Base-by-base conservation (phyloP, 179 eudicot genomes). In the Sideroxylon spinosum region DNA sequence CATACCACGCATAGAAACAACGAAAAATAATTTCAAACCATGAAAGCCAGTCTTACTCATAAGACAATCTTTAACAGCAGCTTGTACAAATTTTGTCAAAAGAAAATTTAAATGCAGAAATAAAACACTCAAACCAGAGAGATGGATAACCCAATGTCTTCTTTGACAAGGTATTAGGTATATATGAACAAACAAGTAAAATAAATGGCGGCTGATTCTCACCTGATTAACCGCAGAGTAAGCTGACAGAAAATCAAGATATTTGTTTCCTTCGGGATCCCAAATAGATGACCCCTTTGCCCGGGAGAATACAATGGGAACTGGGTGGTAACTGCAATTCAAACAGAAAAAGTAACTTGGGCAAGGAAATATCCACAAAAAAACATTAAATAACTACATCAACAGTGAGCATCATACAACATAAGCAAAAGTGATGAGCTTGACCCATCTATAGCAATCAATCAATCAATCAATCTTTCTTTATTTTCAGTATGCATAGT, bases 141-240 rank as follows among this genome's bases (percentile, higher is more conserved):
- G 0, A 37, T 37, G 44, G 44, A 37, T 37, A 37, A 37, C 44
- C 44, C 44, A 37, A 37, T 37, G 44, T 37, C 2, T 69, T 72
- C 8, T 20, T 8, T 53, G 26, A 48, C 57, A 48, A 70, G 19
- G 22, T 12, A 23, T 55, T 20, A 70, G 19, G 22, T 12, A 23
- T 55, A 25, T 11, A 52, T 29, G 13, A 72, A 14, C 4, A 9
- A 7, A 55, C 60, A 9, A 29, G 55, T 6, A 26, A 53, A 13
- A 72, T 20, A 72, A 28, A 53, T 23, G 53, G 22, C 13, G n/a
- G 46, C 23, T 25, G 20, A 56, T 14, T 75, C 12, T 70, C 74
- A 94, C 97, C 94, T 94, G 98, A 77, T 94, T 94, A 77, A 91
- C 98, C 25, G 98, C 98, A 81, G 98, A 94, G 87, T 94, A 94